Evolutionary conservation across 805 yeast species (phyloP), one percentile per base, ranked within the genome.

Genomic region (Kregervanrija fluxuum): DNA sequence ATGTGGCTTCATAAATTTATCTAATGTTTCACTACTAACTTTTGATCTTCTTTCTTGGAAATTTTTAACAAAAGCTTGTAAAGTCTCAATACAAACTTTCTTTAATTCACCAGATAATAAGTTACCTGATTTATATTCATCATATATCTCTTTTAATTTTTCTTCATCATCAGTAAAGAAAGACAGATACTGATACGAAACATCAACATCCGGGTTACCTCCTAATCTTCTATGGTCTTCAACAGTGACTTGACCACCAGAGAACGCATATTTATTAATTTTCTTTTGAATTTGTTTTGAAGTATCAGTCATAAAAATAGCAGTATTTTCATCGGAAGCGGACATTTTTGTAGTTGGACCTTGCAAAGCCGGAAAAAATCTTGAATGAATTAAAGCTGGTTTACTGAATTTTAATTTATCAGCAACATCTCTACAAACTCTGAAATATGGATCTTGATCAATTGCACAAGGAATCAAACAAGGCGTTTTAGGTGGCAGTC

Each of bases 401-500:
- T 93, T 93, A 50, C 89, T 71, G 63, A 76, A 95, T 65, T 83
- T 85, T 63, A 93, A 76, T 66, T 91, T 93, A 59, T 82, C 89
- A 10, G 99, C 97, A 53, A 93, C 99, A 64, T 93, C 99, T 68
- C 99, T 78, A 67, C 96, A 87, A 16, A 93, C 95, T 67, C 99
- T 78, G 73, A 93, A 93, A 67, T 93, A 93, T 30, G 99, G 98
- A 66, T 93, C 99, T 72, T 91, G 99, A 64, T 93, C 99, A 62
- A 93, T 93, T 40, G 99, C 99, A 74, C 99, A 93, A 35, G 99
- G 99, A 65, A 93, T 93, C 65, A 93, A 73, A 67, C 96, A 88
- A 50, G 96, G 98, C 0, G 97, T 88, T 70, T 90, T 93, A 40
- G 81, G 71, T 38, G 95, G 87, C 57, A 82, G 68, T 6, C 87